These are phyloP conservation scores for Pleurotus ostreatus DNA, from an alignment of 768 basidiomycete species.

Conservation along the genomic window DNA sequence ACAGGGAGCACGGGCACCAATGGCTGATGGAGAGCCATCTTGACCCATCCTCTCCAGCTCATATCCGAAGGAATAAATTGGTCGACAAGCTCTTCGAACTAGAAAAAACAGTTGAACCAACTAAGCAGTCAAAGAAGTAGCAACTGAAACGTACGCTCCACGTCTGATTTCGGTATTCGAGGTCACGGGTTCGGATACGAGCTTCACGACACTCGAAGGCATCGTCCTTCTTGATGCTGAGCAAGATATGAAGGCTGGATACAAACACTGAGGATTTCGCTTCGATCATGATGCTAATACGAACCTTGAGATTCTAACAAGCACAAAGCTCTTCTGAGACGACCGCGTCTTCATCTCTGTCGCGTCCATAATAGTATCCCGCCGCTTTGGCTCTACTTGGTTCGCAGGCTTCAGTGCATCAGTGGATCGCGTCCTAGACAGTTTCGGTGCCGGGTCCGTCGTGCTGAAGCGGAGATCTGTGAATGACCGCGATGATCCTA, in stretches of 20 bases:
- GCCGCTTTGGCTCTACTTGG: conserved; percentile 15
- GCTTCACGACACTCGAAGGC: conserved; percentile 83
- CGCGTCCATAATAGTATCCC: conserved; percentile 44
- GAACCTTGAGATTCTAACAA: conserved; percentile 71
- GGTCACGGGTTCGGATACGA: conserved; percentile 71
- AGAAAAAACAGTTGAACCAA: conserved; percentile 8
- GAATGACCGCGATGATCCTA: conserved; percentile 65
- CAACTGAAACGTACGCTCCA: conserved; percentile 58
- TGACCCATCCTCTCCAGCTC: conserved; percentile 79
- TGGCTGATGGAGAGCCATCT: conserved; percentile 79
- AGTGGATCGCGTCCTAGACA: conserved; percentile 37
- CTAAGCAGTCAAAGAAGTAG: not conserved
- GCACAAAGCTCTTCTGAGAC: conserved; percentile 77
- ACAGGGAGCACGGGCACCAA: conserved; percentile 75
- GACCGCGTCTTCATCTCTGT: conserved; percentile 83
- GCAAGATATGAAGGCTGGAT: conserved; percentile 58
- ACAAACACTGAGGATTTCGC: not conserved
- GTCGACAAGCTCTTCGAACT: conserved; percentile 79
- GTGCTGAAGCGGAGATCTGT: conserved; percentile 51
- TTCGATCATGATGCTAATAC: conserved; percentile 17
- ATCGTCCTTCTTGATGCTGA: conserved; percentile 79
- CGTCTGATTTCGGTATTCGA: conserved; percentile 80
- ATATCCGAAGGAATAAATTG: conserved; percentile 78
- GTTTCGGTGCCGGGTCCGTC: conserved; percentile 18
- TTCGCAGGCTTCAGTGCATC: conserved; percentile 24